These are phyloP conservation scores for Penicillium sp. DNA, from an alignment of 2,329 filamentous ascomycete genomes.

Conservation along the genomic window DNA sequence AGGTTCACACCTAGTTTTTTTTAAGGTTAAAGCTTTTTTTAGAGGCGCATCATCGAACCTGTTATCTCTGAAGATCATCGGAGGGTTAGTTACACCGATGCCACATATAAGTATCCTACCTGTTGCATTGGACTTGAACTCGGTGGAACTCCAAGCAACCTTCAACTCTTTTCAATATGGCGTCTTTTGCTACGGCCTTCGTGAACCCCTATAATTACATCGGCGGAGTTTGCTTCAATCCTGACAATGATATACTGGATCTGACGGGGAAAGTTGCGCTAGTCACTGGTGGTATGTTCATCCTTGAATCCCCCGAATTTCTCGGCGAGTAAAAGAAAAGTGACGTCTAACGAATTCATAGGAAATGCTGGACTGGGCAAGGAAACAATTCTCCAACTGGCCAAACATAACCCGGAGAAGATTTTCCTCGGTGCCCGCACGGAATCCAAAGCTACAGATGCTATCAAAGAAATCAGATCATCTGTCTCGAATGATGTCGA, in stretches of 20 bases:
- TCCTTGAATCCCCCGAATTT: slow-evolving; percentile 14
- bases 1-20: neutral
- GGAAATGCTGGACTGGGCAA: slow-evolving; percentile 52
- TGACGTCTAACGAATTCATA: slow-evolving; percentile 6
- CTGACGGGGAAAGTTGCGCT: slow-evolving; percentile 35
- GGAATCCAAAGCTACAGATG: slow-evolving; percentile 20
- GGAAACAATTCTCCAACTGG: slow-evolving; percentile 42
- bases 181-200: slow-evolving; percentile 12
- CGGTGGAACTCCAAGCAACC: neutral
- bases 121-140: neutral
- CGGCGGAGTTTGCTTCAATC: slow-evolving; percentile 27
- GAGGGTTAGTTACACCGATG: neutral
- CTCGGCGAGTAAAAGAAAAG: slow-evolving; percentile 16
- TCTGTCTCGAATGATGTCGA: slow-evolving; percentile 15
- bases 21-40: neutral
- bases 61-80: neutral
- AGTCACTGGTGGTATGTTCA: slow-evolving; percentile 35
- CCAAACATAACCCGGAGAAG: slow-evolving; percentile 41
- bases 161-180: slow-evolving; percentile 8
- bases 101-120: neutral
- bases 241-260: slow-evolving; percentile 35
- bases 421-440: slow-evolving; percentile 41
- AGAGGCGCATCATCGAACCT: neutral
- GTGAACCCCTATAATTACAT: slow-evolving; percentile 19
- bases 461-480: slow-evolving; percentile 20